Evolutionary conservation across 2,329 filamentous ascomycete species (phyloP).

Genomic region (Xenosphaeropsis pyriputrescens): DNA sequence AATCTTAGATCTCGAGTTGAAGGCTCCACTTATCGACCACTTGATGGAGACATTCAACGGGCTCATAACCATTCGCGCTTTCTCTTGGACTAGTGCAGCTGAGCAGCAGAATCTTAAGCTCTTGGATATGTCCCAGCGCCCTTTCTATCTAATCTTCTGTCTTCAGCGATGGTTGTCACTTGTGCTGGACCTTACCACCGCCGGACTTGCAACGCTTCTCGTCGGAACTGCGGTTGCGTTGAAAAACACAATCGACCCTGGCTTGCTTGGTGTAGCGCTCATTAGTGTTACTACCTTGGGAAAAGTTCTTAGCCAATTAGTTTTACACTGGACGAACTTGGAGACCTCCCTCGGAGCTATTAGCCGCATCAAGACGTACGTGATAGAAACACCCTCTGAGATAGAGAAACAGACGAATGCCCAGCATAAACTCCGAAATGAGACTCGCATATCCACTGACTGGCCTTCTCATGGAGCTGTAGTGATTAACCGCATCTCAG

Average conservation of each 20-base stretch:
- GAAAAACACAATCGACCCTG: not conserved
- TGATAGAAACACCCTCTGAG: constrained; percentile 24
- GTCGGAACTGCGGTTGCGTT: constrained; percentile 12
- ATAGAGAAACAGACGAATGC: constrained; percentile 4
- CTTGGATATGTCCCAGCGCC: constrained; percentile 26
- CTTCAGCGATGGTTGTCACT: constrained; percentile 29
- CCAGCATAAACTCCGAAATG: constrained; percentile 19
- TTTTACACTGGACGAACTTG: constrained; percentile 34
- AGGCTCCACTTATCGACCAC: constrained; percentile 27
- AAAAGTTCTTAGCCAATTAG: constrained; percentile 26
- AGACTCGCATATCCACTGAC: constrained; percentile 1
- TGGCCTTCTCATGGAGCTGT: constrained; percentile 4
- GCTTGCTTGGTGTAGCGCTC: constrained; percentile 1
- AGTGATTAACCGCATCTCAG: constrained; percentile 2
- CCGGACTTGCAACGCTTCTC: constrained; percentile 13
- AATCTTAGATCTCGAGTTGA: constrained; percentile 26
- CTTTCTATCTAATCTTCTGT: constrained; percentile 27
- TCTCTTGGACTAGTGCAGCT: constrained; percentile 20
- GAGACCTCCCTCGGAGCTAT: constrained; percentile 43
- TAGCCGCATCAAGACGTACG: constrained; percentile 35
- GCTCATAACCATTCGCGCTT: constrained; percentile 26
- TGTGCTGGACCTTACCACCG: constrained; percentile 27
- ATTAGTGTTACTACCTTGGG: constrained; percentile 22
- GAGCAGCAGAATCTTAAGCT: constrained; percentile 1
- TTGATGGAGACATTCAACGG: constrained; percentile 30